Percentiles rank a stretch among this genome's conserved stretches.
Evolutionary conservation across 1,139 yeast species (phyloP).

Genomic region (Pichia sp.): DNA sequence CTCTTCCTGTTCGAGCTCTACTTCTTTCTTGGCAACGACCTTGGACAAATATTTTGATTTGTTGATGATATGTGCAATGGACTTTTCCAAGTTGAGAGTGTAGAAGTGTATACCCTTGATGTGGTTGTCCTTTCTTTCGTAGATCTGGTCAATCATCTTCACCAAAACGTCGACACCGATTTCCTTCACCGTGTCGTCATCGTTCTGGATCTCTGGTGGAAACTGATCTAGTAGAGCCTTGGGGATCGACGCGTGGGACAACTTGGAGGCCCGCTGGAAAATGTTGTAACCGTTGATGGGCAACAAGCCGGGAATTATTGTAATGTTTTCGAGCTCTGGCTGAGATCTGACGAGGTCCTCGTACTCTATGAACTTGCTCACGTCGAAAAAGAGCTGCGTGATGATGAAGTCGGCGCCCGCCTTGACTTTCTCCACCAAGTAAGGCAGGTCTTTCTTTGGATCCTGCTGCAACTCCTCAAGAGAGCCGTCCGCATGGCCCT

Average conservation of each 20-base stretch:
- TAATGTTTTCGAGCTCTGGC: conserved; percentile 38
- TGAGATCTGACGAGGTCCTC: conserved; percentile 36
- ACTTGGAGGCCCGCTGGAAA: conserved; percentile 81
- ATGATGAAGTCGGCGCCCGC: conserved; percentile 94
- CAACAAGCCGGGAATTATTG: conserved; percentile 88
- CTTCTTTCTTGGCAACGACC: conserved; percentile 31
- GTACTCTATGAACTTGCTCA: conserved; percentile 49
- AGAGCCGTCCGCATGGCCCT: conserved; percentile 84
- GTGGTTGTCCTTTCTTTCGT: conserved; percentile 48
- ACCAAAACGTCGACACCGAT: conserved; percentile 74
- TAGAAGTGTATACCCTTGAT: conserved; percentile 86
- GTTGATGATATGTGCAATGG: conserved; percentile 79
- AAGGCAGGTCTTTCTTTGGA: conserved; percentile 64
- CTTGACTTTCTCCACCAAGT: conserved; percentile 73
- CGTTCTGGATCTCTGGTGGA: conserved; percentile 55
- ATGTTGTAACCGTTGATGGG: conserved; percentile 90
- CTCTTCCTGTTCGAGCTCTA: conserved; percentile 27
- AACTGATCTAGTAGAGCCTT: conserved; percentile 44
- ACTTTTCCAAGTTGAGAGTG: conserved; percentile 91
- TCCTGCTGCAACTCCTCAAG: conserved; percentile 54
- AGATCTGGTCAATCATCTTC: conserved; percentile 57
- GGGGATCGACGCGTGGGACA: conserved; percentile 89
- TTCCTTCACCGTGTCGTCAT: conserved; percentile 81
- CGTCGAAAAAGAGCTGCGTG: conserved; percentile 81
- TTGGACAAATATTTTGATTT: conserved; percentile 47